phyloP scores from a whole-genome alignment of 345 rosid genomes.

The Gossypium ekmanianum region DNA sequence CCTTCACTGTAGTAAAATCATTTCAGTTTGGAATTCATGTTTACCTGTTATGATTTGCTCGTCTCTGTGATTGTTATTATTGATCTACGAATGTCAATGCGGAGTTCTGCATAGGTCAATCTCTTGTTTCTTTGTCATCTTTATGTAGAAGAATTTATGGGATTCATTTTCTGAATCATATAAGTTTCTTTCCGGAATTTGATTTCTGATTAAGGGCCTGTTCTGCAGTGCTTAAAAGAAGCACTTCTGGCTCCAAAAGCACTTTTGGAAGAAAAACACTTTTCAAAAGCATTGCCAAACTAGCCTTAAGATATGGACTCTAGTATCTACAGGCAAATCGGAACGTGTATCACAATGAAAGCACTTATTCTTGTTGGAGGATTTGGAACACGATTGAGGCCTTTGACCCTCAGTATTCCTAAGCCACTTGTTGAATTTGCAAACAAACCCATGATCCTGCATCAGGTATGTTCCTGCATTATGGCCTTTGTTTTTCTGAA shows the following conservation, averaged over 20 bases:
- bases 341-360: conserved; percentile 58
- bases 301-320: conserved; percentile 2
- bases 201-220: neutral
- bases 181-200: neutral
- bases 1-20: neutral
- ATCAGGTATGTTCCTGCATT: conserved; percentile 60
- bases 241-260: too few relatives aligned
- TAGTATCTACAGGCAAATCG: conserved; percentile 34
- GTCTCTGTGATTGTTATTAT: neutral
- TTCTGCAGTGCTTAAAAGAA: too few relatives aligned
- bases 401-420: conserved; percentile 93
- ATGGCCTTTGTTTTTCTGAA: neutral
- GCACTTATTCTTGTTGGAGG: conserved; percentile 99
- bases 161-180: neutral
- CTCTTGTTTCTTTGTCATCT: neutral
- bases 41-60: neutral
- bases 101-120: neutral
- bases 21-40: neutral
- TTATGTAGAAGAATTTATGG: neutral
- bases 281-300: too few relatives aligned
- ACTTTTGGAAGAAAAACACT: too few relatives aligned
- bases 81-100: neutral
- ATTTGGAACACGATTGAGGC: conserved; percentile 93
- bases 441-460: conserved; percentile 96
- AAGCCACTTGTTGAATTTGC: conserved; percentile 98